These are phyloP conservation scores for Spathaspora sp. DNA, from an alignment of 805 yeast genomes.

Conservation along the genomic window DNA sequence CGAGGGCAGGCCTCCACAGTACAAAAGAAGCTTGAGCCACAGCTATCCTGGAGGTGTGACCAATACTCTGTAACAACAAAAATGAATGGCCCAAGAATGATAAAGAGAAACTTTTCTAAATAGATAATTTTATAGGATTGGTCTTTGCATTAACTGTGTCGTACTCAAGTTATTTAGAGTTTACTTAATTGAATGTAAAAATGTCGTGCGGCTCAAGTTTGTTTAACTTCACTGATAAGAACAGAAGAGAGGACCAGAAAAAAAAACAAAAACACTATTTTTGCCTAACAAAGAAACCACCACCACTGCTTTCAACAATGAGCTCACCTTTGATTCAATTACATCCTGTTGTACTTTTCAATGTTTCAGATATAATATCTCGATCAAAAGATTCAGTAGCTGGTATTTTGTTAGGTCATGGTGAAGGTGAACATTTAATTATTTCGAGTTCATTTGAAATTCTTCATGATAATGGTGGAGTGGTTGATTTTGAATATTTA, in stretches of 20 bases:
- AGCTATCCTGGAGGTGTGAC: background rate
- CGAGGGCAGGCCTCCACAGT: no score
- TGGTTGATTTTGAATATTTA: slow-evolving; percentile 22
- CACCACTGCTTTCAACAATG: background rate
- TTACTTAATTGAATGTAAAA: no score
- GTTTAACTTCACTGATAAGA: background rate
- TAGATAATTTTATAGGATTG: no score
- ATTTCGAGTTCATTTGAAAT: slow-evolving; percentile 29
- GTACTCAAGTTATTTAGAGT: no score
- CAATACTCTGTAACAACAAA: no score
- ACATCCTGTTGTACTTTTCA: slow-evolving; percentile 27
- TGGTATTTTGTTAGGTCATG: slow-evolving; percentile 30
- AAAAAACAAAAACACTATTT: background rate
- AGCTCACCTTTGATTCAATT: slow-evolving; percentile 6
- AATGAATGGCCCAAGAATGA: no score
- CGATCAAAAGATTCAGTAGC: slow-evolving; percentile 13
- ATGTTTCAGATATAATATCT: slow-evolving; percentile 26
- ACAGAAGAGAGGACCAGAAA: background rate
- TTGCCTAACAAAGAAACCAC: background rate
- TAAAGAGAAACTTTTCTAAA: no score
- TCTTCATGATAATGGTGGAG: slow-evolving; percentile 7
- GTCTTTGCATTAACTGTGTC: no score
- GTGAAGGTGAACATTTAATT: slow-evolving; percentile 7
- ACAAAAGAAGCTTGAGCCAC: background rate
- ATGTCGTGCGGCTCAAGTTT: background rate